Conservation (phyloP, 805 yeast genomes). For the Yarrowia sp. region DNA sequence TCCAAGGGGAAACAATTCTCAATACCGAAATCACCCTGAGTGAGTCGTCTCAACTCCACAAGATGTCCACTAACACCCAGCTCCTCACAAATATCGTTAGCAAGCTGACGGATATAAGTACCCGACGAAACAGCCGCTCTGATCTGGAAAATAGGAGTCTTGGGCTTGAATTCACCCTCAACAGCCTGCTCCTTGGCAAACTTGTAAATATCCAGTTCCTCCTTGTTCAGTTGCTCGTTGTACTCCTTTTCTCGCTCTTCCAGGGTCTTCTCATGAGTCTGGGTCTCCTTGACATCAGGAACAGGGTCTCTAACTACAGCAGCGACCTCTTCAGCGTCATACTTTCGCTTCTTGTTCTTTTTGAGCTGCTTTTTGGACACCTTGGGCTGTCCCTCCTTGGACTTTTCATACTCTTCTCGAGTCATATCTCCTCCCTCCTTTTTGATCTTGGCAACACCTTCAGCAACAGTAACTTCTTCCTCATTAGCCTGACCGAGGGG, state of each 20-base stretch:
- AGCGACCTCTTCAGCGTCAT: constrained; percentile 33
- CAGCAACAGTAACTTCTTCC: constrained; percentile 41
- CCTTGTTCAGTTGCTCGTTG: neutral
- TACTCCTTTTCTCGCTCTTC: constrained; percentile 37
- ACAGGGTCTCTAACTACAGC: constrained; percentile 27
- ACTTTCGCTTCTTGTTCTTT: constrained; percentile 32
- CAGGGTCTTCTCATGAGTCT: neutral
- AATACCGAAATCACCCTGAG: constrained; percentile 84
- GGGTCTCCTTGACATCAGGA: constrained; percentile 18
- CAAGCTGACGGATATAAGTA: constrained; percentile 84
- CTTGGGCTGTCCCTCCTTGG: neutral
- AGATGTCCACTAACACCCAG: constrained; percentile 80
- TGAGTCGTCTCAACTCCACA: constrained; percentile 71
- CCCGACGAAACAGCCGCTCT: constrained; percentile 86
- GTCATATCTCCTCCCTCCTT: constrained; percentile 26
- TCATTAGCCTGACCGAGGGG: constrained; percentile 40
- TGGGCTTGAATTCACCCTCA: neutral
- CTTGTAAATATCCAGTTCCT: constrained; percentile 46
- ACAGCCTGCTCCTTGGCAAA: constrained; percentile 55
- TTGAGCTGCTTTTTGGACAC: constrained; percentile 2
- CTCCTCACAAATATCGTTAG: constrained; percentile 85
- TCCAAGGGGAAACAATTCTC: constrained; percentile 63
- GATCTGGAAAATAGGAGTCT: constrained; percentile 55
- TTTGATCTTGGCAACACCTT: constrained; percentile 43
- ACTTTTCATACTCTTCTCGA: constrained; percentile 24